Evolutionary conservation across 352 stramenopile species (phyloP), one percentile per base, ranked within the genome.

Genomic region (Phytophthora cryptogea): DNA sequence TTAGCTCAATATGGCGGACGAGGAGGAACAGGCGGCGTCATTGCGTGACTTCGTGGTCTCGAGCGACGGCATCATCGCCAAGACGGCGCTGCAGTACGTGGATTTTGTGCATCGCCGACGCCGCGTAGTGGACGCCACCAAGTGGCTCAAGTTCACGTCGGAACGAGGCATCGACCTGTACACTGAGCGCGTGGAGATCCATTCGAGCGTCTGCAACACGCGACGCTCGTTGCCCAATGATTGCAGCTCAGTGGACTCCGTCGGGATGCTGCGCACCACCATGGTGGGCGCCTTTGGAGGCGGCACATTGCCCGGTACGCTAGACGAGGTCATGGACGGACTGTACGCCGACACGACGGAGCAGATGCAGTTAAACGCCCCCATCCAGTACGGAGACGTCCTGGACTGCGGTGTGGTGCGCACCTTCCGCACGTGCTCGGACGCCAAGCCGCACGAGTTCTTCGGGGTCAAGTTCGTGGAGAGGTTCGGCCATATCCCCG

Each of bases 381-480:
- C 66, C 1, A 75, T 89, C 9, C 78, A 87, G 54, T 86, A 80
- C 52, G 75, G 73, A 11, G 51, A 65, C 8, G 37, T 86, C 14
- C 40, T 73, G 10, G 71, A 82, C 51, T 78, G 75, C 47, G 72
- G 77, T 4, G 73, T 89, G 8, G 60, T 86, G 53, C 70, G 76
- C 40, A 69, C 72, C 0, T 85, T 86, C 35, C 64, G 77, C n/a
- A 59, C 40, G 8, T 36, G 47, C 7, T 71, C 67, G 10, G 48
- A 66, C 2, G 47, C 11, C 10, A 54, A 80, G 5, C 77, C 80
- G 44, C 74, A 76, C 42, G 64, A 73, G 17, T 86, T 80, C 64
- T 76, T 89, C 20, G 80, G 80, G 9, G 64, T 88, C 54, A 89
- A 89, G 47, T 89, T 78, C 58, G 63, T 89, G 9, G 77, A 80